Percentiles rank a stretch among this genome's conserved stretches.
Conservation (phyloP, 208 protist species). For the Crithidia bombi region DNA sequence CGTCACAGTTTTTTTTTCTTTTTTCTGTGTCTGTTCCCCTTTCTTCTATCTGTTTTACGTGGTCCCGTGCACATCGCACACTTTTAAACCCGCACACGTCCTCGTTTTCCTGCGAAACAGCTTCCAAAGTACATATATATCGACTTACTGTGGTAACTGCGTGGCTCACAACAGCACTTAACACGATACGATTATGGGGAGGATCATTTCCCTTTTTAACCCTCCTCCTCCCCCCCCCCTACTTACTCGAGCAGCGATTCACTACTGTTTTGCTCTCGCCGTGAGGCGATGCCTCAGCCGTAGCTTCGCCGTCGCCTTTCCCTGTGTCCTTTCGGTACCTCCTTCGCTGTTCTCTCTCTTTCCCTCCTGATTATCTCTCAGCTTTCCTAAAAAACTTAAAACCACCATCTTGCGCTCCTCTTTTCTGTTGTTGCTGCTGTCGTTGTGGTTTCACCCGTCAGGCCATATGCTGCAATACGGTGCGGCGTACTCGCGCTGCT, state of each 20-base stretch:
- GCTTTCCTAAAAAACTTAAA: conserved; percentile 3
- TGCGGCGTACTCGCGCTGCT: conserved; percentile 14
- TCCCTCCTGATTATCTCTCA: conserved; percentile 1
- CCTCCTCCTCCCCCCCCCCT: no score
- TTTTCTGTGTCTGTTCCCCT: neutral
- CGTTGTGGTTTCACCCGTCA: neutral
- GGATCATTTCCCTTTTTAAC: no score
- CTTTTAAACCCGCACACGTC: no score
- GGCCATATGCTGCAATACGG: conserved; percentile 21
- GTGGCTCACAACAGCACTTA: no score
- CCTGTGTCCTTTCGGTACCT: neutral
- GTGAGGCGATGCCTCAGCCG: no score
- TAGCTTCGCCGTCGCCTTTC: neutral
- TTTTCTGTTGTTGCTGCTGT: neutral
- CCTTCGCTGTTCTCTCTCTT: neutral
- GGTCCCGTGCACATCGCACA: no score
- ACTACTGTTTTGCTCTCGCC: no score
- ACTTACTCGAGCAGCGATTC: no score
- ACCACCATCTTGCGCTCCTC: neutral
- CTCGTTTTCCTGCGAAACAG: no score
- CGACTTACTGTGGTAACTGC: no score
- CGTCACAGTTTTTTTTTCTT: neutral
- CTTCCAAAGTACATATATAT: no score
- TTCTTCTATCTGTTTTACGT: neutral
- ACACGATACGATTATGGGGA: no score